phyloP scores from a whole-genome alignment of 2,329 filamentous ascomycete genomes.

The Mariannaea elegans region DNA sequence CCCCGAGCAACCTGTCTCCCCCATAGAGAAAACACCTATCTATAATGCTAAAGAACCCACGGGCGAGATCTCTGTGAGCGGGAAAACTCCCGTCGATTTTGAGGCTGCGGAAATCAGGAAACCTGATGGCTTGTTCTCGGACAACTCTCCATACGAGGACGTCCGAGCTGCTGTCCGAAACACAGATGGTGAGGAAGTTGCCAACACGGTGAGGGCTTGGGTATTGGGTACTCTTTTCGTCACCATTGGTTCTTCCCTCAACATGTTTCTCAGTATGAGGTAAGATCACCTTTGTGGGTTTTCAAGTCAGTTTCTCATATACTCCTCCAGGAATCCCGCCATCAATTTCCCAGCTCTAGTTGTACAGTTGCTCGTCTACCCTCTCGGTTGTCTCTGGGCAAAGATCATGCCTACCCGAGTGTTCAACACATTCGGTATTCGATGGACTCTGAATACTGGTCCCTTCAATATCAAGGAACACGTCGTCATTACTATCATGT shows the following conservation, averaged over 20 bases:
- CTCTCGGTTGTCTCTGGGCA: slow-evolving; percentile 55
- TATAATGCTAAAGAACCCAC: neutral
- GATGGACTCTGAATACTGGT: slow-evolving; percentile 57
- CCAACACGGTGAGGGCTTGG: slow-evolving; percentile 54
- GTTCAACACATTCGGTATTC: slow-evolving; percentile 52
- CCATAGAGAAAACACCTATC: neutral
- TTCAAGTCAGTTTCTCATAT: neutral
- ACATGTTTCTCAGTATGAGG: slow-evolving; percentile 57
- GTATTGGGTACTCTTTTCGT: slow-evolving; percentile 55
- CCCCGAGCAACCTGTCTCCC: neutral
- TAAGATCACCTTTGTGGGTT: slow-evolving; percentile 32
- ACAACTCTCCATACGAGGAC: slow-evolving; percentile 27
- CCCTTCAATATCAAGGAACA: slow-evolving; percentile 64
- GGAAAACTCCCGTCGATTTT: slow-evolving; percentile 1
- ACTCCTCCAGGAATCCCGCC: slow-evolving; percentile 40
- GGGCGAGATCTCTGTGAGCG: neutral
- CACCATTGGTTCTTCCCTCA: slow-evolving; percentile 55
- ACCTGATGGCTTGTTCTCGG: slow-evolving; percentile 1
- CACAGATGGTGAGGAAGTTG: slow-evolving; percentile 47
- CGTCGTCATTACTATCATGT: slow-evolving; percentile 62
- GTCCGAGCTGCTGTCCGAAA: slow-evolving; percentile 49
- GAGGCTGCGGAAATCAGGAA: slow-evolving; percentile 17
- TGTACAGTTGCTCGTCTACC: slow-evolving; percentile 53
- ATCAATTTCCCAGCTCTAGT: slow-evolving; percentile 51
- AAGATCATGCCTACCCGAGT: slow-evolving; percentile 51